A percentile compares a stretch with the other conserved stretches of the same genome.
phyloP scores from a whole-genome alignment of 129 eudicot species.

The Solidago caesia region DNA sequence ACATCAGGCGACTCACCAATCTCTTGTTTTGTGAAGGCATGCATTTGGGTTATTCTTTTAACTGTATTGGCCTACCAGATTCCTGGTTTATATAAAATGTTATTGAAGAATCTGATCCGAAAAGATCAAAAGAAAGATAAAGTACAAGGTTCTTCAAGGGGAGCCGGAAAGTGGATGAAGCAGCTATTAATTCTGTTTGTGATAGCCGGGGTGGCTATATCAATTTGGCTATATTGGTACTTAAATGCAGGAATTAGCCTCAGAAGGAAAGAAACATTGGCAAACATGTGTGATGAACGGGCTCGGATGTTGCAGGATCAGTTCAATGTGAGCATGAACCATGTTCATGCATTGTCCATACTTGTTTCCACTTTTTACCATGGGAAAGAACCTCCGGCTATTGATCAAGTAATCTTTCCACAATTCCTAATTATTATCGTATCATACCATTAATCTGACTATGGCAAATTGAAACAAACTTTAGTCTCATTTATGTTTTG shows the following conservation, averaged over 20 bases:
- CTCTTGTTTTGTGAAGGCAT: slow-evolving; percentile 30
- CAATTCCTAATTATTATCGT: background rate
- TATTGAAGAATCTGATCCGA: slow-evolving; percentile 37
- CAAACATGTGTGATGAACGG: slow-evolving; percentile 90
- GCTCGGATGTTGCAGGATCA: slow-evolving; percentile 97
- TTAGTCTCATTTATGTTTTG: background rate
- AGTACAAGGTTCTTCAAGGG: slow-evolving; percentile 41
- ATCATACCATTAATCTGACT: background rate
- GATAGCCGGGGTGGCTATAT: slow-evolving; percentile 43
- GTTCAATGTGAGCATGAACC: slow-evolving; percentile 95
- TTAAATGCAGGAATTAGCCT: slow-evolving; percentile 40
- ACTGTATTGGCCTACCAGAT: slow-evolving; percentile 40
- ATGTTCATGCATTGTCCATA: slow-evolving; percentile 82
- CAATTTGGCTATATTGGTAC: slow-evolving; percentile 56
- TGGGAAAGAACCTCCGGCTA: slow-evolving; percentile 77
- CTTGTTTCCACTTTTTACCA: slow-evolving; percentile 87
- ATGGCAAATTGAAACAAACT: background rate
- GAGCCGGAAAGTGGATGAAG: slow-evolving; percentile 64
- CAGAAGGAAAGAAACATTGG: slow-evolving; percentile 67
- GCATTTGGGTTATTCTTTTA: slow-evolving; percentile 48
- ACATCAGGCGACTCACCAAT: background rate
- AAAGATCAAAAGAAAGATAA: slow-evolving; percentile 37
- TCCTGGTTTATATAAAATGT: slow-evolving; percentile 22
- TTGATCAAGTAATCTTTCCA: slow-evolving; percentile 60
- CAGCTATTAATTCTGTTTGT: slow-evolving; percentile 49